Percentiles rank a stretch among this genome's conserved stretches.
phyloP scores from a whole-genome alignment of 495 filamentous ascomycete genomes.

The Parathielavia hyrcaniae region DNA sequence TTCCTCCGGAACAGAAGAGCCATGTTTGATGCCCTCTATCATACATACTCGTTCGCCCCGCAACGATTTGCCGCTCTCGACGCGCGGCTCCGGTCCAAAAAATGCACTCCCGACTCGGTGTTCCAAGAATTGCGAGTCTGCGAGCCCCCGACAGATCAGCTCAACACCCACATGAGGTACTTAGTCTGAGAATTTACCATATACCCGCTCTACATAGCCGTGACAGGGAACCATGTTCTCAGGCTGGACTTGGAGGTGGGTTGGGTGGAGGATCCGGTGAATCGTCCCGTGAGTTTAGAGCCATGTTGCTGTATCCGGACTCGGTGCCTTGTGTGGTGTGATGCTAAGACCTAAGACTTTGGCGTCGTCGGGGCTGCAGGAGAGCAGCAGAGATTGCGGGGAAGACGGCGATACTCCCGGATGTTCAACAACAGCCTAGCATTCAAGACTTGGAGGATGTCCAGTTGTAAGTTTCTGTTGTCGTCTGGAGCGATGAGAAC shows the following conservation, averaged over 20 bases:
- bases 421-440: background rate
- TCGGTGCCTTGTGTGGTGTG: background rate
- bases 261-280: constrained; percentile 12
- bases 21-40: constrained; percentile 1
- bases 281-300: background rate
- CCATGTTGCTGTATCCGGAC: background rate
- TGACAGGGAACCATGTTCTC: background rate
- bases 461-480: too few relatives aligned
- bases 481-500: background rate
- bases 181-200: too few relatives aligned
- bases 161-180: too few relatives aligned
- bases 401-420: background rate
- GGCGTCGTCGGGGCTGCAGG: too few relatives aligned
- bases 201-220: too few relatives aligned
- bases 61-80: too few relatives aligned
- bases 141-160: too few relatives aligned
- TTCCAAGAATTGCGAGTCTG: too few relatives aligned
- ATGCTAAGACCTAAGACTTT: background rate
- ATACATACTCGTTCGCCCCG: too few relatives aligned
- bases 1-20: background rate
- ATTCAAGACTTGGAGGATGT: background rate
- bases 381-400: background rate
- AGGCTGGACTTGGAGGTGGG: constrained; percentile 14
- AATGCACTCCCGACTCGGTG: too few relatives aligned
- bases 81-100: too few relatives aligned